These are phyloP conservation scores for Microthyrium microscopicum DNA, from an alignment of 2,329 filamentous ascomycete genomes.

Conservation along the genomic window DNA sequence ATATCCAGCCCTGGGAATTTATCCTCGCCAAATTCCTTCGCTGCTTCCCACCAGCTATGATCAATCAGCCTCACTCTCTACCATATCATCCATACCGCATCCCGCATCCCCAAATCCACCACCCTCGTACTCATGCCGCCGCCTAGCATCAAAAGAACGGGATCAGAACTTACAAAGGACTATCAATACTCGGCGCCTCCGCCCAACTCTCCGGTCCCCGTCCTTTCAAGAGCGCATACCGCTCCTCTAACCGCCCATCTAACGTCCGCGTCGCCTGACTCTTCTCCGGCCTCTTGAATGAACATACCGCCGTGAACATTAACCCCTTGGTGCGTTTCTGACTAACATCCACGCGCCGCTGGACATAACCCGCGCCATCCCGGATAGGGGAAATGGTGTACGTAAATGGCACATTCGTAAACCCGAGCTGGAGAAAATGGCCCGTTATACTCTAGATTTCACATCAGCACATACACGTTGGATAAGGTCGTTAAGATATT, in stretches of 20 bases:
- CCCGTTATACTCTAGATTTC: conserved; percentile 32
- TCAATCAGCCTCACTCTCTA: conserved; percentile 13
- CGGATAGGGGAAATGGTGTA: conserved; percentile 34
- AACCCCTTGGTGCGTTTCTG: conserved; percentile 26
- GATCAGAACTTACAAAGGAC: conserved; percentile 14
- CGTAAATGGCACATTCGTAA: conserved; percentile 30
- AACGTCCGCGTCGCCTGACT: conserved; percentile 20
- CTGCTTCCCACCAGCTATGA: conserved; percentile 5
- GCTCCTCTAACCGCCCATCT: conserved; percentile 17
- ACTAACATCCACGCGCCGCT: conserved; percentile 33
- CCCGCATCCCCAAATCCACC: too few relatives aligned
- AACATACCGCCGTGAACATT: conserved; percentile 36
- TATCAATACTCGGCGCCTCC: conserved; percentile 20
- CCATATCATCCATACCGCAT: neutral
- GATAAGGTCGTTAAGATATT: too few relatives aligned
- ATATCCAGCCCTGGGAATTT: conserved; percentile 28
- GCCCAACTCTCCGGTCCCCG: conserved; percentile 15
- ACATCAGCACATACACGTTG: neutral
- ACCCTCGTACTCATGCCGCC: neutral
- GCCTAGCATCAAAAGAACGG: neutral
- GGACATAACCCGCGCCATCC: conserved; percentile 35
- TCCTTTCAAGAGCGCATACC: conserved; percentile 20
- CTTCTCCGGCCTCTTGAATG: conserved; percentile 32
- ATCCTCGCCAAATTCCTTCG: conserved; percentile 4
- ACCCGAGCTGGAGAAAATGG: conserved; percentile 33